A percentile compares a stretch with the other conserved stretches of the same genome.
Conservation (phyloP, 352 stramenopile genomes). For the Globisporangium lucens region DNA sequence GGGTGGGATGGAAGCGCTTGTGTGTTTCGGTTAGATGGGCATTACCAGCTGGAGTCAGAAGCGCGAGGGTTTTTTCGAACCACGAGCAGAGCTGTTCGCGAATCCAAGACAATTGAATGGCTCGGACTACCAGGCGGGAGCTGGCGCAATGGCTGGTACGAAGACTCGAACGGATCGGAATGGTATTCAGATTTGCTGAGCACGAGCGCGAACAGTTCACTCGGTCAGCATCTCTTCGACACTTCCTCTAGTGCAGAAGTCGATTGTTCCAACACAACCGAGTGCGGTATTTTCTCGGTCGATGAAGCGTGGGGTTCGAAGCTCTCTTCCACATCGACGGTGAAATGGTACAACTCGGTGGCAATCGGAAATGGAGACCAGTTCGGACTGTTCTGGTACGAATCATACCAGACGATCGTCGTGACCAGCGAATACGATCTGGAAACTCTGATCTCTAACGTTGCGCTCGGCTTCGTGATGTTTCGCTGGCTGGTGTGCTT, state of each 20-base stretch:
- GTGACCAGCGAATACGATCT: conserved; percentile 27
- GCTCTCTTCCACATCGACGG: conserved; percentile 8
- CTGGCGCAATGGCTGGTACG: conserved; percentile 37
- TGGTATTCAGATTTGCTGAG: conserved; percentile 32
- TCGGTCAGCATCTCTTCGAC: conserved; percentile 23
- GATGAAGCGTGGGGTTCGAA: conserved; percentile 15
- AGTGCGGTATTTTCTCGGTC: conserved; percentile 4
- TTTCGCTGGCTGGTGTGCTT: conserved; percentile 31
- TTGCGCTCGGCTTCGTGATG: conserved; percentile 24
- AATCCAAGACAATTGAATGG: conserved; percentile 17
- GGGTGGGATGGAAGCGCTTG: conserved; percentile 28
- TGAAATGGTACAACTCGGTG: conserved; percentile 18
- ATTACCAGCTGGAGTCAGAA: conserved; percentile 15
- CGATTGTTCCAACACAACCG: conserved; percentile 8
- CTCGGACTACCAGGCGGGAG: conserved; percentile 4
- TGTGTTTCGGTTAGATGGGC: conserved; percentile 23
- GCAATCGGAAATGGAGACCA: conserved; percentile 20
- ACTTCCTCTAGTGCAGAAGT: conserved; percentile 16
- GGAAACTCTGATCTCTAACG: conserved; percentile 30
- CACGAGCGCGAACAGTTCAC: conserved; percentile 13
- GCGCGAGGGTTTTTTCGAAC: conserved; percentile 15
- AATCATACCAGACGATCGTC: conserved; percentile 7
- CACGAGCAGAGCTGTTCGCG: conserved; percentile 12
- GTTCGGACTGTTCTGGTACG: conserved; percentile 19
- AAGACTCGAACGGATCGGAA: conserved; percentile 13